phyloP scores from a whole-genome alignment of 2,329 filamentous ascomycete genomes.

The Basipetospora chlamydospora region DNA sequence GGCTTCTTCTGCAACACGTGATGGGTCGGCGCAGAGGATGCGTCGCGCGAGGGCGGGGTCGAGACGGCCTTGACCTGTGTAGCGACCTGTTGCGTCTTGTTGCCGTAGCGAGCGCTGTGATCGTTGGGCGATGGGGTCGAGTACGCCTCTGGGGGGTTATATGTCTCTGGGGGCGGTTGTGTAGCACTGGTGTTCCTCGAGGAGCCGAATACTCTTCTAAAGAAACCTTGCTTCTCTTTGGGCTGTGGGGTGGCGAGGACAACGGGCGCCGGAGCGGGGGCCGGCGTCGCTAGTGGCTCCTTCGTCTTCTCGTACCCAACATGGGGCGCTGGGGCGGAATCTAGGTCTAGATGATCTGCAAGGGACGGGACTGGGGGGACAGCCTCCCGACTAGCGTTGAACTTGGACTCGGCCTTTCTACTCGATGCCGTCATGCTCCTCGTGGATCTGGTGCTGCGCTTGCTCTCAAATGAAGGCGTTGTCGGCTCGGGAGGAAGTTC shows the following conservation, averaged over 20 bases:
- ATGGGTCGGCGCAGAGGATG: slow-evolving; percentile 25
- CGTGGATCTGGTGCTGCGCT: slow-evolving; percentile 43
- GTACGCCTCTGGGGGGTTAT: slow-evolving; percentile 13
- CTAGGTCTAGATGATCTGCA: slow-evolving; percentile 22
- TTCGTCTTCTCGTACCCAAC: slow-evolving; percentile 46
- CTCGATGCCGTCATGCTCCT: slow-evolving; percentile 25
- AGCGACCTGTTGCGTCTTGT: slow-evolving; percentile 5
- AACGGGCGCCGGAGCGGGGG: slow-evolving; percentile 32
- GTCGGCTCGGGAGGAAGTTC: slow-evolving; percentile 4
- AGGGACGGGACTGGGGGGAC: slow-evolving; percentile 2
- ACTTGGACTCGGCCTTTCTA: slow-evolving; percentile 4
- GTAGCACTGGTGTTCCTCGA: slow-evolving; percentile 34
- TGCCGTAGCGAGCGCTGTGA: slow-evolving; percentile 17
- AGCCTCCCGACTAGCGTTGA: background rate
- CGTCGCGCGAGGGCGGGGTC: slow-evolving; percentile 35
- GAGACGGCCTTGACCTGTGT: slow-evolving; percentile 17
- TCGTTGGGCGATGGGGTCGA: slow-evolving; percentile 24
- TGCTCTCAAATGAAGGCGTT: slow-evolving; percentile 31
- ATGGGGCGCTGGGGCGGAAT: slow-evolving; percentile 42
- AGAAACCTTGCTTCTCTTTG: slow-evolving; percentile 75
- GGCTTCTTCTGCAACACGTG: slow-evolving; percentile 69
- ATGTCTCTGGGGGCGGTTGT: slow-evolving; percentile 7
- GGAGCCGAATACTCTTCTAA: slow-evolving; percentile 76
- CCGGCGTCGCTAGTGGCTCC: slow-evolving; percentile 32
- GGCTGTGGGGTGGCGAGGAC: slow-evolving; percentile 26